Base-by-base conservation (phyloP, 2,329 filamentous ascomycete genomes). In the Hypomyces rosellus region DNA sequence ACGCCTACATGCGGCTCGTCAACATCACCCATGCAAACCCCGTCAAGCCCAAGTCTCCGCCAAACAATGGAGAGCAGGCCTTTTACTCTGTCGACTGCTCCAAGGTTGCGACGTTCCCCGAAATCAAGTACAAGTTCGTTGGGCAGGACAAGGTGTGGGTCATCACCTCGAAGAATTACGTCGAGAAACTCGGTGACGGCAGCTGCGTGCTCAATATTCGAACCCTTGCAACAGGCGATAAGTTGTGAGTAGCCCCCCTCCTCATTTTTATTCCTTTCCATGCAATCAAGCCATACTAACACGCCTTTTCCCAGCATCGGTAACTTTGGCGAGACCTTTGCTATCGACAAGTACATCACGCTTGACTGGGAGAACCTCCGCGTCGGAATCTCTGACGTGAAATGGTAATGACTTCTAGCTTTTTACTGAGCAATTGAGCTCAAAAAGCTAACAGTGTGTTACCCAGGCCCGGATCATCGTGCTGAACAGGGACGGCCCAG, bases 311-410 rank as follows among this genome's bases (percentile, higher is more conserved):
- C 14, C 34, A 51, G 49, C 50, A 54, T 58, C n/a, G 56, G 56
- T 5, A 56, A 55, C 40, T 58, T 58, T 49, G 56, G 56, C 36
- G 56, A 57, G 37, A 54, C 51, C 0, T 58, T 58, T 34, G 46
- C 51, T 22, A 58, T 55, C 47, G 55, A 57, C 40, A 56, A 56
- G 49, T 51, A 52, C 37, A 47, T 55, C n/a, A 48, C 55, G 34
- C 50, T 55, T 22, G 54, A 55, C 46, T 53, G 51, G 34, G 46
- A 56, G 47, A 50, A 48, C 12, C 39, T 49, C 33, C 36, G 44
- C 2, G 50, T 54, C 37, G 52, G 52, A 20, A 25, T 56, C 15
- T 47, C 52, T 25, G 46, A 51, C 22, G 36, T 52, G n/a, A 18
- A 46, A 41, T 51, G 48, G 52, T 54, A 46, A 20, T 3, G 15